phyloP scores from a whole-genome alignment of 768 basidiomycete genomes.

The Tricholoma bakamatsutake region DNA sequence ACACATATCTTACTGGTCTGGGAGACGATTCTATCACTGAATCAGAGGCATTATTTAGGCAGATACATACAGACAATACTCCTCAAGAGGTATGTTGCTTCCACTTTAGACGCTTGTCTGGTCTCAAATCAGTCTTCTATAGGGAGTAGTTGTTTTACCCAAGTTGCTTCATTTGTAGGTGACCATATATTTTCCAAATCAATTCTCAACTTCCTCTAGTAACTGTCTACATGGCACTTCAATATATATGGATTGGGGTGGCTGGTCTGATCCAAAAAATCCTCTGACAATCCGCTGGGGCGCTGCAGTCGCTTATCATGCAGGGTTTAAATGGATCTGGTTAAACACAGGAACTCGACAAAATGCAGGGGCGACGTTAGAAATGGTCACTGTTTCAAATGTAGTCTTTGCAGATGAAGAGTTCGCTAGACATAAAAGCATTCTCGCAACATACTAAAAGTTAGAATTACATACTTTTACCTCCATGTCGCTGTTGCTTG shows the following conservation, averaged over 20 bases:
- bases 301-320: constrained; percentile 37
- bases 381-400: constrained; percentile 27
- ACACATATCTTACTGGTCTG: constrained; percentile 38
- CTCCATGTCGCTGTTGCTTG: no score
- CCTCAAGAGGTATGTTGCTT: constrained; percentile 29
- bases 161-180: constrained; percentile 48
- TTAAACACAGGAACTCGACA: constrained; percentile 28
- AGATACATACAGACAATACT: constrained; percentile 30
- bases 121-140: neutral
- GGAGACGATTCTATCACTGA: constrained; percentile 32
- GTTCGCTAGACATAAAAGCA: neutral
- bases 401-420: constrained; percentile 37
- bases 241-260: constrained; percentile 39
- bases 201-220: constrained; percentile 8
- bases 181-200: neutral
- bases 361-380: constrained; percentile 19
- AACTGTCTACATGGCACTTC: constrained; percentile 39
- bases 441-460: neutral
- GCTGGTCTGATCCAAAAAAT: constrained; percentile 38
- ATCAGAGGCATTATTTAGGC: constrained; percentile 28
- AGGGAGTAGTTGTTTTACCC: constrained; percentile 36
- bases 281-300: constrained; percentile 36
- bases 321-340: constrained; percentile 48
- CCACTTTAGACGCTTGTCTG: neutral
- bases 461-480: neutral